A percentile compares a stretch with the other conserved stretches of the same genome.
Evolutionary conservation across 2,329 filamentous ascomycete genomes (phyloP).

Genomic region (Colletotrichum somersetense): DNA sequence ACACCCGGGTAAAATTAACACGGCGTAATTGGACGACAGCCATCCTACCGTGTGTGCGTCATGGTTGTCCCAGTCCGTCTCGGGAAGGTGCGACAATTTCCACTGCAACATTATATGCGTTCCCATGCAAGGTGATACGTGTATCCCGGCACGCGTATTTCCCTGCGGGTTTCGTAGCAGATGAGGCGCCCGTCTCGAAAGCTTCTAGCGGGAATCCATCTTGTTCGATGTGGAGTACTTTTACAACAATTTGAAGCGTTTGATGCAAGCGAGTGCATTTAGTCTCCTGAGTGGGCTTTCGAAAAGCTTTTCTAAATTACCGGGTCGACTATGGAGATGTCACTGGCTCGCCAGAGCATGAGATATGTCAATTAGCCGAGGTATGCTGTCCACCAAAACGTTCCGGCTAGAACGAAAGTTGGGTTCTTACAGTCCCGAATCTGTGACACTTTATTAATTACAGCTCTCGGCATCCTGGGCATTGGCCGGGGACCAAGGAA

Average conservation of each 20-base stretch:
- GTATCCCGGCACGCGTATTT: neutral
- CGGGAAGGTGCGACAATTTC: neutral
- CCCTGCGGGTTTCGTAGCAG: neutral
- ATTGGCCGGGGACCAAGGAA: neutral
- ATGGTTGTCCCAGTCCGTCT: neutral
- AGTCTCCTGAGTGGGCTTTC: neutral
- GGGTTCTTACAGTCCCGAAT: neutral
- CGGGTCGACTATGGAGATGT: neutral
- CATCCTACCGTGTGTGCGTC: neutral
- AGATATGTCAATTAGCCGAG: neutral
- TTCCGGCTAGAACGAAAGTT: neutral
- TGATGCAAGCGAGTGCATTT: neutral
- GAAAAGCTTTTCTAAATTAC: too few relatives aligned
- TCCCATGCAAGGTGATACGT: neutral
- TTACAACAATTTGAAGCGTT: neutral
- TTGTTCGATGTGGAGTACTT: neutral
- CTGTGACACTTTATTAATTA: neutral
- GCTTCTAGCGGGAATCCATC: neutral
- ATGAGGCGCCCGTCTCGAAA: neutral
- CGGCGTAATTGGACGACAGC: neutral
- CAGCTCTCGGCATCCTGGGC: neutral
- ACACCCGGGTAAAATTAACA: neutral
- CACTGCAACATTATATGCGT: slow-evolving; percentile 11
- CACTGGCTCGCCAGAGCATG: neutral
- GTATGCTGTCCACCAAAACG: neutral